Percentiles rank a stretch among this genome's conserved stretches.
Conservation (phyloP, 495 filamentous ascomycete genomes). For the Xeromyces bisporus region DNA sequence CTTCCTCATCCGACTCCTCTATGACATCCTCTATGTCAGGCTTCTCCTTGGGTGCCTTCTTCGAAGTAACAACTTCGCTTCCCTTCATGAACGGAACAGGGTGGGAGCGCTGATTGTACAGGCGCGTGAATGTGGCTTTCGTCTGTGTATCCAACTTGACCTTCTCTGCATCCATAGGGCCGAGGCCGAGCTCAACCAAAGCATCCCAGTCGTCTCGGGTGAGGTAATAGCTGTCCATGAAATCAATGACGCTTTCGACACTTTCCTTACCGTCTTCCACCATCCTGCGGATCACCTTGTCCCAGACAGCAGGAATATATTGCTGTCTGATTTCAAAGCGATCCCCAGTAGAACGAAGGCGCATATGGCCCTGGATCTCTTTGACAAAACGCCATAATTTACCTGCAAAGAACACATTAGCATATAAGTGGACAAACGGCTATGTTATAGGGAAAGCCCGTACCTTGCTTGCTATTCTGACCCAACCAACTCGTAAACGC, state of each 20-base stretch:
- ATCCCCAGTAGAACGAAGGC: slow-evolving; percentile 78
- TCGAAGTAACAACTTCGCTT: slow-evolving; percentile 55
- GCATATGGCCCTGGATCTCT: slow-evolving; percentile 95
- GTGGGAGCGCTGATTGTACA: slow-evolving; percentile 76
- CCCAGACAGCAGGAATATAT: slow-evolving; percentile 83
- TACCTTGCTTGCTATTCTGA: slow-evolving; percentile 78
- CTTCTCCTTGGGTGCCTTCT: slow-evolving; percentile 49
- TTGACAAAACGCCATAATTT: slow-evolving; percentile 77
- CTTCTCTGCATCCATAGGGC: slow-evolving; percentile 53
- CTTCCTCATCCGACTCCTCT: slow-evolving; percentile 71
- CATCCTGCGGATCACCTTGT: slow-evolving; percentile 53
- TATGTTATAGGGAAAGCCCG: slow-evolving; percentile 2
- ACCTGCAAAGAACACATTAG: slow-evolving; percentile 20
- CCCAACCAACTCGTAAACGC: slow-evolving; percentile 82
- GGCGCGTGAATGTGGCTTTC: slow-evolving; percentile 74
- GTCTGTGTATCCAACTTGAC: slow-evolving; percentile 71
- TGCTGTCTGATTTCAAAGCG: slow-evolving; percentile 87
- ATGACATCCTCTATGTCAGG: slow-evolving; percentile 95
- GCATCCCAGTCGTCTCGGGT: slow-evolving; percentile 89
- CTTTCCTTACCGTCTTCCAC: slow-evolving; percentile 56
- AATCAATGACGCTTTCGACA: slow-evolving; percentile 56
- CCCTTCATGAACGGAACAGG: slow-evolving; percentile 95
- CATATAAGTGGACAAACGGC: not conserved
- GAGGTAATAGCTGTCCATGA: slow-evolving; percentile 97
- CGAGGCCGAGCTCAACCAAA: slow-evolving; percentile 80